These are phyloP conservation scores for Monosporozyma aerobia DNA, from an alignment of 805 yeast genomes.

Conservation along the genomic window DNA sequence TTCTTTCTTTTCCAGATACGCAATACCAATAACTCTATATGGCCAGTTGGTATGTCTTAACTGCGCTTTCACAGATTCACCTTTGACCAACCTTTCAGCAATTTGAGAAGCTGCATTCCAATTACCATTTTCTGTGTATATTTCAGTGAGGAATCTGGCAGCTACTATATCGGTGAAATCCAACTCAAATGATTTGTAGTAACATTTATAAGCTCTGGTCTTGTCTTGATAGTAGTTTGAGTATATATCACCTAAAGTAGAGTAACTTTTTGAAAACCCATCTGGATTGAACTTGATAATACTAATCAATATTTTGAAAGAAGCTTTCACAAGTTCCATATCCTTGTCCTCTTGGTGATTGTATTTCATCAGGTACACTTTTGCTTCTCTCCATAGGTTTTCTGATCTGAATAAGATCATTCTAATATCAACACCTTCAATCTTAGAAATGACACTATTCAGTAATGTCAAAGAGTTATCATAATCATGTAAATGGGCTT, in stretches of 20 bases:
- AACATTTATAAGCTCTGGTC: conserved; percentile 73
- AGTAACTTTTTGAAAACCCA: conserved; percentile 68
- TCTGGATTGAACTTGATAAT: conserved; percentile 57
- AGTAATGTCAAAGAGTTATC: conserved; percentile 32
- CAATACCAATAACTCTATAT: conserved; percentile 74
- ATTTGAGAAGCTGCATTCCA: conserved; percentile 82
- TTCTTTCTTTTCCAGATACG: conserved; percentile 59
- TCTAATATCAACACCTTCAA: conserved; percentile 43
- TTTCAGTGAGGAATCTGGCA: conserved; percentile 60
- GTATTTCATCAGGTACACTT: conserved; percentile 39
- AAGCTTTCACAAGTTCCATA: conserved; percentile 31
- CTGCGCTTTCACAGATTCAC: conserved; percentile 49
- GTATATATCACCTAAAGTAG: conserved; percentile 73
- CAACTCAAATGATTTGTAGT: conserved; percentile 79
- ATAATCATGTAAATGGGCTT: conserved; percentile 47
- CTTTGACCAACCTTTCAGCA: conserved; percentile 53
- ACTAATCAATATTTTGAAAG: conserved; percentile 50
- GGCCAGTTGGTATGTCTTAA: conserved; percentile 66
- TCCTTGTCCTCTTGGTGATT: conserved; percentile 12
- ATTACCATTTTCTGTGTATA: conserved; percentile 56
- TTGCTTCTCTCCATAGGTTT: conserved; percentile 66
- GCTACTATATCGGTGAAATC: conserved; percentile 69
- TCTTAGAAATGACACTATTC: conserved; percentile 19
- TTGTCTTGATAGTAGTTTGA: conserved; percentile 47
- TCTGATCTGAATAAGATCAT: conserved; percentile 50